Conservation (phyloP, 2,329 filamentous ascomycete genomes). For the Hymenoscyphus fraxineus region DNA sequence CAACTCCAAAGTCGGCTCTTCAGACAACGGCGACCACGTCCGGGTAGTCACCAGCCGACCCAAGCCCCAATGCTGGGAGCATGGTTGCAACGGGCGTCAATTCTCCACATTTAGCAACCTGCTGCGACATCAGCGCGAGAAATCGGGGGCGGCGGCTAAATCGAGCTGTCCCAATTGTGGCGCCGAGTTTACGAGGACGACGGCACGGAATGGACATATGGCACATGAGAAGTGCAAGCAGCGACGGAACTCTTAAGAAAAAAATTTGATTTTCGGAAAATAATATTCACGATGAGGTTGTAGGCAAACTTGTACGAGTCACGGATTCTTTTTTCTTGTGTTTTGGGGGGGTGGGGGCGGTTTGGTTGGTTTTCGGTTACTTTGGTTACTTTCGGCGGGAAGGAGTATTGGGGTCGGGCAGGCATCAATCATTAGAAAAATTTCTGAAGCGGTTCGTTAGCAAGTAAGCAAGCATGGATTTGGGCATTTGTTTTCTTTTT, state of each 20-base stretch:
- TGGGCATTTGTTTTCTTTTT: no score
- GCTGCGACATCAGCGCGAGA: constrained; percentile 87
- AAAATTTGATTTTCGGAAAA: neutral
- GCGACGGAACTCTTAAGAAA: constrained; percentile 45
- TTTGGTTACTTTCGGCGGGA: neutral
- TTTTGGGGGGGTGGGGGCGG: neutral
- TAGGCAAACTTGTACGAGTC: constrained; percentile 13
- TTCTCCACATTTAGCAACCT: constrained; percentile 97
- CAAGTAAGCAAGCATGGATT: no score
- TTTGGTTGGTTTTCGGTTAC: neutral
- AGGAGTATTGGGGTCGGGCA: no score
- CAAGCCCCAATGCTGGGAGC: constrained; percentile 97
- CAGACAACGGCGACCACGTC: constrained; percentile 48
- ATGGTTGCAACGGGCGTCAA: constrained; percentile 91
- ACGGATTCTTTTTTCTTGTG: neutral
- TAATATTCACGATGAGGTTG: neutral
- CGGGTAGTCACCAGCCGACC: constrained; percentile 72
- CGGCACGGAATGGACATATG: constrained; percentile 81
- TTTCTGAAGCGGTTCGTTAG: no score
- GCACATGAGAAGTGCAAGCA: constrained; percentile 91
- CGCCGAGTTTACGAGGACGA: constrained; percentile 87
- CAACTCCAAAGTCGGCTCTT: constrained; percentile 40
- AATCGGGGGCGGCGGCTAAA: constrained; percentile 86
- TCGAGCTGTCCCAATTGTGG: constrained; percentile 87
- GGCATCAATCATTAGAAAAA: no score